Evolutionary conservation across 2,329 filamentous ascomycete species (phyloP), one percentile per base, ranked within the genome.

Genomic region (Hypoxylon sp.): DNA sequence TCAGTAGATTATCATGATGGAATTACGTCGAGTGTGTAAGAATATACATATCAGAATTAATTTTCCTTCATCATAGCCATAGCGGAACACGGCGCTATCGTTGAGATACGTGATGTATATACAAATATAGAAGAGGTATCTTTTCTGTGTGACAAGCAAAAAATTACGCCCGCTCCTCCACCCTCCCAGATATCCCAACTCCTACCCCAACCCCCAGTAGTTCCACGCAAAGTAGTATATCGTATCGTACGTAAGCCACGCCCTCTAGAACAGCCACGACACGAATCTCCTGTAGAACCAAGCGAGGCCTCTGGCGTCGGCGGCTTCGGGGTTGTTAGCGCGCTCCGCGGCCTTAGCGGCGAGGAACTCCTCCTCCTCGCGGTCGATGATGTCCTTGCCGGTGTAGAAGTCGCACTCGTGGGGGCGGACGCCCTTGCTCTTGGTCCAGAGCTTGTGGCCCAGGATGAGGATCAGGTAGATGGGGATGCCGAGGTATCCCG

Each of bases 401-500:
- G 86, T 86, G 81, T 86, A 93, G 68, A 93, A 86, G 82, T 93
- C 91, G 32, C 86, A 89, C 73, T 88, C 83, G 65, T 85, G 80
- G 0, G 90, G 81, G 67, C 83, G 82, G 57, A 92, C 77, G 7
- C 84, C 82, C 73, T 86, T 83, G 69, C 81, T 86, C 78, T 85
- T 84, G 58, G 83, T 87, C 63, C 79, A 70, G 64, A 86, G 59
- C 82, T 92, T 92, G 81, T 91, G 90, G 0, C 90, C 91, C 64
- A 89, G 87, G 75, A 93, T 87, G 77, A 92, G 83, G 23, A 85
- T 81, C 17, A 94, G 79, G 78, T 93, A 94, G 21, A 94, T 79
- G 1, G 92, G 92, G 72, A 94, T 93, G 55, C 91, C 92, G 6
- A 91, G 82, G 78, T 94, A 94, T 25, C 90, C 90, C 0, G 90